Base-by-base conservation (phyloP, 2,329 filamentous ascomycete genomes). In the Simplicillium sp. region DNA sequence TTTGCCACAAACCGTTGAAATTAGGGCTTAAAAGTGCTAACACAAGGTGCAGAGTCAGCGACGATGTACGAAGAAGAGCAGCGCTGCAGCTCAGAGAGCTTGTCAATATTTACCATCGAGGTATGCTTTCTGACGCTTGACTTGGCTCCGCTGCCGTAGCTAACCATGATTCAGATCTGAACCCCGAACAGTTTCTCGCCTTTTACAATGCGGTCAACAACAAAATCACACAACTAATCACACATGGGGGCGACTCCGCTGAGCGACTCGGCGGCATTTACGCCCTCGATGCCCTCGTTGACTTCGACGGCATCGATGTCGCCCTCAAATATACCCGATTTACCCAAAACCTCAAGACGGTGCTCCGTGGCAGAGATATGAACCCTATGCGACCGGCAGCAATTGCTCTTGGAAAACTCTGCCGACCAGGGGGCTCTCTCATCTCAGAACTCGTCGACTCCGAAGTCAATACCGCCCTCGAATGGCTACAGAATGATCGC, bases 371-470 rank as follows among this genome's bases (percentile, higher is more conserved):
- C 47, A 94, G 89, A 58, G 92, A 98, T 54, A 86, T 87, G 48
- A 80, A 80, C 41, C 87, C 92, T 16, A 90, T 98, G 82, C 80
- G 94, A 42, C 81, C 86, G 11, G 92, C 94, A 4, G 89, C 92
- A 34, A 80, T 84, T 50, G 89, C 90, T 4, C 72, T 98, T 20
- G 92, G 92, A 36, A 86, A 89, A 57, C 75, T 98, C 44, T 94
- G 90, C 46, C 82, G 87, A 50, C 92, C 92, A 0, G 92, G 92
- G 46, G 92, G 92, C 45, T 89, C 92, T 28, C 72, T 97, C 48
- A 95, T 94, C 35, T 94, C 90, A 7, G 90, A 97, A 61, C 71
- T 98, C 41, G 92, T 98, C 43, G 92, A 98, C 57, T 90, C 88
- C 41, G 90, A 98, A 63, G 89, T 97, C 46, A 94, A 96, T 61